phyloP scores from a whole-genome alignment of 305 asterid species.

The Fraxinus greggii region DNA sequence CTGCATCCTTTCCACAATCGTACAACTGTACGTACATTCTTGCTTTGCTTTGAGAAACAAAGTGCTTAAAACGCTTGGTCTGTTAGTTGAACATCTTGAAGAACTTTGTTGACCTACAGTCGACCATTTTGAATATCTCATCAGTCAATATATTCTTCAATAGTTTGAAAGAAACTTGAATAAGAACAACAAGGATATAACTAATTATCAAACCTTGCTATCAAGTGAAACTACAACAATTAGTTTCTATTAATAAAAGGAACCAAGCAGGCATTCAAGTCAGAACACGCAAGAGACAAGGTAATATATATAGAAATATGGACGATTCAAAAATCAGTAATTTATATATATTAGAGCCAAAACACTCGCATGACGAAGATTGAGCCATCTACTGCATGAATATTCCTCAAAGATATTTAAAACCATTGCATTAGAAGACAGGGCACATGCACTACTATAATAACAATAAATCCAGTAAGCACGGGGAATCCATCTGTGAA shows the following conservation, averaged over 20 bases:
- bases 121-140: slow-evolving; percentile 21
- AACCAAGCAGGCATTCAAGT: neutral
- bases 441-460: neutral
- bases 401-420: neutral
- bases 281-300: slow-evolving; percentile 5
- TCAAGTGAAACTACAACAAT: neutral
- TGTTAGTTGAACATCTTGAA: slow-evolving; percentile 90
- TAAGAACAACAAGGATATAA: neutral
- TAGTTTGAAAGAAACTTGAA: neutral
- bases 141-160: slow-evolving; percentile 26
- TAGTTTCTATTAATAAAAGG: neutral
- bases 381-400: neutral
- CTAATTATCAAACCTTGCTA: neutral
- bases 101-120: slow-evolving; percentile 66
- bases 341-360: neutral
- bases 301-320: neutral
- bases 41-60: slow-evolving; percentile 95
- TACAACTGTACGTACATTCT: slow-evolving; percentile 79
- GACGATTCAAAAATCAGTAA: neutral
- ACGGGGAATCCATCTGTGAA: neutral
- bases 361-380: neutral
- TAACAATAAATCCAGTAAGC: neutral
- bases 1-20: slow-evolving; percentile 8
- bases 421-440: neutral
- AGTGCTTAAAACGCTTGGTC: slow-evolving; percentile 96